phyloP scores from a whole-genome alignment of 192 early-diverging fungal species.

The Coemansia sp. region DNA sequence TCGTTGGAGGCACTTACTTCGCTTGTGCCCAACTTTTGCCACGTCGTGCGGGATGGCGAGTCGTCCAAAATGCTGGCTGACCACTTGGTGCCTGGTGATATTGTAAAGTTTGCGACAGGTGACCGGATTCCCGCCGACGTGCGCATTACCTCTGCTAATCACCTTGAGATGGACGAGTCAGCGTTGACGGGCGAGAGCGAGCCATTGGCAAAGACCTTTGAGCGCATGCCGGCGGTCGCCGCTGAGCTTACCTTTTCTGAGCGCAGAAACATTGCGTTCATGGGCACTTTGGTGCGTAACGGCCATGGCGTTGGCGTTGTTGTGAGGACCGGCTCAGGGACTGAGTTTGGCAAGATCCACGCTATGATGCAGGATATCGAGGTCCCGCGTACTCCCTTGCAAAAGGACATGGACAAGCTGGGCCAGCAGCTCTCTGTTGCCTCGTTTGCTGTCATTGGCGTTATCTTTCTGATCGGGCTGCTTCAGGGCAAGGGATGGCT shows the following conservation, averaged over 20 bases:
- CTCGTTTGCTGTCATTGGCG: slow-evolving; percentile 84
- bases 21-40: slow-evolving; percentile 84
- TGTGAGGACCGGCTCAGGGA: slow-evolving; percentile 84
- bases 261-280: slow-evolving; percentile 85
- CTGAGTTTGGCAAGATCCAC: slow-evolving; percentile 96
- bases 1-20: slow-evolving; percentile 91
- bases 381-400: slow-evolving; percentile 88
- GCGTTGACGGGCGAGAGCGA: slow-evolving; percentile 95
- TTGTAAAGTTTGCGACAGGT: slow-evolving; percentile 83
- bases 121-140: slow-evolving; percentile 95
- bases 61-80: slow-evolving; percentile 66
- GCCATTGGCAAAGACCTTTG: slow-evolving; percentile 73
- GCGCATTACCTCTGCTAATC: slow-evolving; percentile 73
- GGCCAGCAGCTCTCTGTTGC: slow-evolving; percentile 60
- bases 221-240: slow-evolving; percentile 50
- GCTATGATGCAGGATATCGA: slow-evolving; percentile 93
- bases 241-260: slow-evolving; percentile 51
- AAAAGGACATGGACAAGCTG: slow-evolving; percentile 93
- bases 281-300: slow-evolving; percentile 91
- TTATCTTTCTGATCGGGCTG: slow-evolving; percentile 77
- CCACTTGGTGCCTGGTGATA: slow-evolving; percentile 90
- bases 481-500: slow-evolving; percentile 87
- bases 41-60: slow-evolving; percentile 74
- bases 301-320: slow-evolving; percentile 91
- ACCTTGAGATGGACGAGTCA: slow-evolving; percentile 92